Percentiles rank a stretch among this genome's conserved stretches.
These are phyloP conservation scores for Penicillium diatomitis DNA, from an alignment of 495 filamentous ascomycete genomes.

Conservation along the genomic window DNA sequence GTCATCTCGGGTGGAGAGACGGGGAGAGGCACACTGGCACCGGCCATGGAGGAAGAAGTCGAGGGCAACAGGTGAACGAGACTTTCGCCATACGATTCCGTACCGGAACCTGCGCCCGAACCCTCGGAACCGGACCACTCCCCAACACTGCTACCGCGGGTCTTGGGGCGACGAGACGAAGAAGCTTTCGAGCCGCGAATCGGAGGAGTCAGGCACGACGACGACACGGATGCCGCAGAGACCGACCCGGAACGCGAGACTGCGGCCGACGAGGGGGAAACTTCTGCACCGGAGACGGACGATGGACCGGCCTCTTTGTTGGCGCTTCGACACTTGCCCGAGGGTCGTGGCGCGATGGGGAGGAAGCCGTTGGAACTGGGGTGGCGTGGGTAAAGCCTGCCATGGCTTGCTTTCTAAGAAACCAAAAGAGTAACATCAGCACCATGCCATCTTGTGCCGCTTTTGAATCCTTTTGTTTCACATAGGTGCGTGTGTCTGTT, in stretches of 20 bases:
- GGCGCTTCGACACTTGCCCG: background rate
- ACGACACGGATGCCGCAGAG: slow-evolving; percentile 7
- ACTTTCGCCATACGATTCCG: slow-evolving; percentile 1
- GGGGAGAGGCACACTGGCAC: too few relatives aligned
- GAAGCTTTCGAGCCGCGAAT: background rate
- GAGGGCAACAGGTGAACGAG: background rate
- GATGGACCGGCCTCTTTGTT: slow-evolving; percentile 2
- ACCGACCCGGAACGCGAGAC: slow-evolving; percentile 11
- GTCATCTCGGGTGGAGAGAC: background rate
- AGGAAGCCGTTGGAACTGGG: slow-evolving; percentile 21
- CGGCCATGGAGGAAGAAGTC: background rate
- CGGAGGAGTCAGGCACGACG: background rate
- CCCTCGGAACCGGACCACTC: slow-evolving; percentile 18
- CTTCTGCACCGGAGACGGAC: too few relatives aligned
- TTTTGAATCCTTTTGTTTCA: too few relatives aligned
- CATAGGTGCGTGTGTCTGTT: too few relatives aligned
- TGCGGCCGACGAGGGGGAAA: slow-evolving; percentile 1
- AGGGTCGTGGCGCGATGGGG: slow-evolving; percentile 31
- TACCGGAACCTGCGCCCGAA: slow-evolving; percentile 12
- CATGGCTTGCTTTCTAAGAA: slow-evolving; percentile 28
- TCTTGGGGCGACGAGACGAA: slow-evolving; percentile 3
- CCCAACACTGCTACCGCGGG: background rate
- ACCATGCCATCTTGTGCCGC: slow-evolving; percentile 11
- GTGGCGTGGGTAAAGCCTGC: slow-evolving; percentile 23
- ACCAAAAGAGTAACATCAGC: slow-evolving; percentile 26